These are phyloP conservation scores for Osmanthus fragrans DNA, from an alignment of 257 asterid species.

Conservation along the genomic window DNA sequence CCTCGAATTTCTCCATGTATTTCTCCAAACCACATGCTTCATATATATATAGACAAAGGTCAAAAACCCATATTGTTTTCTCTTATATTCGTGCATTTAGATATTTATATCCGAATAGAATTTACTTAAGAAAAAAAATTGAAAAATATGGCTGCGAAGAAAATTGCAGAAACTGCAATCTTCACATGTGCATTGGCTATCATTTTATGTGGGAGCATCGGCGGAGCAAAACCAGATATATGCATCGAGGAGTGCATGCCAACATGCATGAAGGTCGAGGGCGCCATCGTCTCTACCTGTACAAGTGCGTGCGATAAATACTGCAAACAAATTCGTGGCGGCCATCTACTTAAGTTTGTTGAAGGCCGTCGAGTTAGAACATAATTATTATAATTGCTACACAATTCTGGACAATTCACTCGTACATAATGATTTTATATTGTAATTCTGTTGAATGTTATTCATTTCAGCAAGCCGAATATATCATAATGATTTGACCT, in stretches of 20 bases:
- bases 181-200: background rate
- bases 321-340: background rate
- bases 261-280: background rate
- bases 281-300: background rate
- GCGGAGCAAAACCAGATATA: background rate
- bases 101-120: background rate
- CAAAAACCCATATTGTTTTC: background rate
- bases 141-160: background rate
- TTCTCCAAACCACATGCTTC: background rate
- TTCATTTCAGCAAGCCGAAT: background rate
- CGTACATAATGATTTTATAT: background rate
- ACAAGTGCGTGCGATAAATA: background rate
- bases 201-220: background rate
- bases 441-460: background rate
- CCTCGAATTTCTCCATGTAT: background rate
- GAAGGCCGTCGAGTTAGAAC: background rate
- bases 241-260: background rate
- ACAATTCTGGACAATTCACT: background rate
- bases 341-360: background rate
- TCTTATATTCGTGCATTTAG: background rate
- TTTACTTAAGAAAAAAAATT: background rate
- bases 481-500: no score
- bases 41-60: no score
- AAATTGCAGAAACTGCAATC: background rate
- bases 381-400: background rate